Conservation (phyloP, 257 asterid species). For the Oldenlandia corymbosa region DNA sequence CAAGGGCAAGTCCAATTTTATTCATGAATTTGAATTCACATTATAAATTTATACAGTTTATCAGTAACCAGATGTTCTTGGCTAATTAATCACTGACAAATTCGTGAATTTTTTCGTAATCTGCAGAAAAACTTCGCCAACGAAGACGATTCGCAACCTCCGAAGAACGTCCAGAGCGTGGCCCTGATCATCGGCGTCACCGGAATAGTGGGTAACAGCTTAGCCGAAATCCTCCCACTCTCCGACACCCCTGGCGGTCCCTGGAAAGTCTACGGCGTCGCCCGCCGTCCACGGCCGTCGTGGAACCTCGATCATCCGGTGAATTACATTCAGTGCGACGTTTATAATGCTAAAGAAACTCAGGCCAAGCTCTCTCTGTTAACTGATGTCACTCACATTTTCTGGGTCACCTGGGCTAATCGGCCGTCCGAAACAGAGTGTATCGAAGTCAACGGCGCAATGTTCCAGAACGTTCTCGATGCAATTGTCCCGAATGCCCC, state of each 20-base stretch:
- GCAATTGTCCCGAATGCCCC: slow-evolving; percentile 17
- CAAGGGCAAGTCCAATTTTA: slow-evolving; percentile 37
- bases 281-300: slow-evolving; percentile 22
- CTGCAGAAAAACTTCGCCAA: slow-evolving; percentile 14
- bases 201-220: slow-evolving; percentile 25
- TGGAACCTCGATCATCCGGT: slow-evolving; percentile 22
- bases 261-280: slow-evolving; percentile 27
- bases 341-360: neutral
- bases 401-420: slow-evolving; percentile 29
- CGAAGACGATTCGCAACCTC: slow-evolving; percentile 1
- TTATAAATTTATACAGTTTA: neutral
- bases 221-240: slow-evolving; percentile 29
- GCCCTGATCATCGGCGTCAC: slow-evolving; percentile 28
- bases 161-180: slow-evolving; percentile 19
- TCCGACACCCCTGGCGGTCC: slow-evolving; percentile 30
- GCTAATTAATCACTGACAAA: no score
- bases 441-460: slow-evolving; percentile 20
- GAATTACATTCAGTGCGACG: slow-evolving; percentile 23
- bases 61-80: no score
- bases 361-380: slow-evolving; percentile 18
- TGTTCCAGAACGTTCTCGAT: slow-evolving; percentile 22
- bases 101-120: neutral
- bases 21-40: neutral
- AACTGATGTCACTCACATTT: slow-evolving; percentile 24
- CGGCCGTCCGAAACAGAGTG: slow-evolving; percentile 20